Conservation (phyloP, 2,329 filamentous ascomycete genomes). For the Aphanoascus verrucosus region DNA sequence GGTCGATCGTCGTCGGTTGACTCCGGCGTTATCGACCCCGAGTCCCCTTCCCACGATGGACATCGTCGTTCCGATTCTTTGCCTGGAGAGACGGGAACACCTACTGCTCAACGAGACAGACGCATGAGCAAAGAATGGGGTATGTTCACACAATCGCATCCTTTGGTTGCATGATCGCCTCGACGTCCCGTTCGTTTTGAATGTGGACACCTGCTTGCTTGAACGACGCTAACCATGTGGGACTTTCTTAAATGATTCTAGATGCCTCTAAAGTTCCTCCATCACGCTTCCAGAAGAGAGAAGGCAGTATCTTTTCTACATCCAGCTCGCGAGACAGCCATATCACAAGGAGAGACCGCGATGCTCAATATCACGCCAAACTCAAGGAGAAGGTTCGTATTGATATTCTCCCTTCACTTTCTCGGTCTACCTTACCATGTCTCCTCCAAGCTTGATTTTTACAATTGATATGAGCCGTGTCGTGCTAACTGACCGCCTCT, state of each 20-base stretch:
- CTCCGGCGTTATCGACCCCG: conserved; percentile 8
- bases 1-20: conserved; percentile 8
- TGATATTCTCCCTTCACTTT: background rate
- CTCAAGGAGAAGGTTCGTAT: conserved; percentile 32
- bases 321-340: conserved; percentile 55
- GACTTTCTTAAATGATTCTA: conserved; percentile 9
- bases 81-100: background rate
- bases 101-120: conserved; percentile 19
- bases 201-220: background rate
- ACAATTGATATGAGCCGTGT: background rate
- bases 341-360: conserved; percentile 48
- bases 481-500: background rate
- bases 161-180: background rate
- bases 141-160: conserved; percentile 11
- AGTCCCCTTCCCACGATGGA: background rate
- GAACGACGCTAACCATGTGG: background rate
- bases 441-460: background rate
- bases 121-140: conserved; percentile 30
- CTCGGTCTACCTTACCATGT: background rate
- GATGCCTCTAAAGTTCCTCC: conserved; percentile 58
- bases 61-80: background rate
- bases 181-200: background rate
- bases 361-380: conserved; percentile 49
- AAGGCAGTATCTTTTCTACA: conserved; percentile 58
- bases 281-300: conserved; percentile 58